These are phyloP conservation scores for Penicillium sp. DNA, from an alignment of 2,329 filamentous ascomycete genomes.

Conservation along the genomic window DNA sequence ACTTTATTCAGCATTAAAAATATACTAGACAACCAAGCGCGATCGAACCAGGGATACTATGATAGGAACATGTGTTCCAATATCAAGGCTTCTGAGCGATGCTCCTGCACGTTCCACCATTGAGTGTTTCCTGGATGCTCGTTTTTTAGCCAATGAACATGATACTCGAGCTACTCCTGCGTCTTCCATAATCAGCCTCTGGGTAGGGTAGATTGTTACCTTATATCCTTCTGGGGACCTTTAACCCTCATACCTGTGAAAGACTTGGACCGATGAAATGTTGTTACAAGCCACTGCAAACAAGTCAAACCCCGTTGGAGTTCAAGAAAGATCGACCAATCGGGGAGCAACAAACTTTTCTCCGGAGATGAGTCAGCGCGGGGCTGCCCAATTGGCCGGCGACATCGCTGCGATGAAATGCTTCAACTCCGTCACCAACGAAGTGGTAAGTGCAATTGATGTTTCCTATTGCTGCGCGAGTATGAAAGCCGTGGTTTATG, in stretches of 20 bases:
- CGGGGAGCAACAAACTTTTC: constrained; percentile 1
- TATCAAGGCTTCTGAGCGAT: too few relatives aligned
- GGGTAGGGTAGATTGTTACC: too few relatives aligned
- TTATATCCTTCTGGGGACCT: too few relatives aligned
- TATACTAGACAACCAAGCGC: neutral
- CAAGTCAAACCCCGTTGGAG: neutral
- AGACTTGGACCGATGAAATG: too few relatives aligned
- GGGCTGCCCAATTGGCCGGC: constrained; percentile 18
- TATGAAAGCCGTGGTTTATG: neutral
- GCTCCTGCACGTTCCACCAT: too few relatives aligned
- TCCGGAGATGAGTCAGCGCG: constrained; percentile 19
- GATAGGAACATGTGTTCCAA: too few relatives aligned
- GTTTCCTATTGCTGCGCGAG: constrained; percentile 1
- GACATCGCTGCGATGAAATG: constrained; percentile 34
- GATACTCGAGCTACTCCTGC: too few relatives aligned
- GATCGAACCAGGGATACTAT: too few relatives aligned
- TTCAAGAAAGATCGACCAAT: constrained; percentile 8
- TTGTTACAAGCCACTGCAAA: neutral
- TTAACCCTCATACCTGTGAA: too few relatives aligned
- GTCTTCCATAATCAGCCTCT: too few relatives aligned
- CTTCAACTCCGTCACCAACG: constrained; percentile 18
- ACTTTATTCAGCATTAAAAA: neutral
- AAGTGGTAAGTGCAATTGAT: constrained; percentile 23
- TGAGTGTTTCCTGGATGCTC: too few relatives aligned
- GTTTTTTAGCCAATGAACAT: too few relatives aligned